A percentile compares a stretch with the other conserved stretches of the same genome.
These are phyloP conservation scores for Linnemannia zychae DNA, from an alignment of 192 early-diverging fungal species.

Conservation along the genomic window DNA sequence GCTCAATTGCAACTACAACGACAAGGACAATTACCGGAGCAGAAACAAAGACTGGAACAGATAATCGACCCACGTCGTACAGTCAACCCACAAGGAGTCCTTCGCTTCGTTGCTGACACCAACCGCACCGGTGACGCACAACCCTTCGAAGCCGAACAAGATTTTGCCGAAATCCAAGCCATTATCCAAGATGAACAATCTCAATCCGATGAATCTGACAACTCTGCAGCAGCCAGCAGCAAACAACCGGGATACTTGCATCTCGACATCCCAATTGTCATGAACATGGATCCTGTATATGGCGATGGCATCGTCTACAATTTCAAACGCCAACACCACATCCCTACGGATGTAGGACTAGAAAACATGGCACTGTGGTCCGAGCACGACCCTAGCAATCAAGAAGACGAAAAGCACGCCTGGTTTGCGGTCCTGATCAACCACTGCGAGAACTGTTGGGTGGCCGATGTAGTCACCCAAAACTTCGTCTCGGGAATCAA, in stretches of 20 bases:
- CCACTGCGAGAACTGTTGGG: conserved; percentile 50
- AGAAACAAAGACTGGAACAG: not conserved
- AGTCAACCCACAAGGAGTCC: not conserved
- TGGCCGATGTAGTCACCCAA: conserved; percentile 24
- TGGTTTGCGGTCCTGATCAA: conserved; percentile 36
- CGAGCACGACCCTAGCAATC: conserved; percentile 18
- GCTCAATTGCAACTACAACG: not conserved
- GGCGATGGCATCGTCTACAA: conserved; percentile 30
- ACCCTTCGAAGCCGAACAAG: not conserved
- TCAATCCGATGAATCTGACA: not conserved
- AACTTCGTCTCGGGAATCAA: conserved; percentile 47
- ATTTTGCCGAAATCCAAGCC: not conserved
- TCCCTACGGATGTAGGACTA: conserved; percentile 38
- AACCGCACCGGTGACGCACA: not conserved
- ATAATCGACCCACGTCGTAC: not conserved
- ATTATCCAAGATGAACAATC: not conserved
- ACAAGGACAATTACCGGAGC: not conserved
- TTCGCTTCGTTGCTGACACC: not conserved
- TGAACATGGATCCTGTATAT: conserved; percentile 42
- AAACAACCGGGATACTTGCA: conserved; percentile 26
- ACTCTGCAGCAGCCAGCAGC: not conserved
- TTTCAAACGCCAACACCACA: conserved; percentile 30
- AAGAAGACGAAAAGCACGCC: conserved; percentile 23
- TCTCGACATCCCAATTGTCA: conserved; percentile 35
- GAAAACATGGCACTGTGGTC: conserved; percentile 49